Conservation (phyloP, 768 basidiomycete species). For the Vararia minispora region DNA sequence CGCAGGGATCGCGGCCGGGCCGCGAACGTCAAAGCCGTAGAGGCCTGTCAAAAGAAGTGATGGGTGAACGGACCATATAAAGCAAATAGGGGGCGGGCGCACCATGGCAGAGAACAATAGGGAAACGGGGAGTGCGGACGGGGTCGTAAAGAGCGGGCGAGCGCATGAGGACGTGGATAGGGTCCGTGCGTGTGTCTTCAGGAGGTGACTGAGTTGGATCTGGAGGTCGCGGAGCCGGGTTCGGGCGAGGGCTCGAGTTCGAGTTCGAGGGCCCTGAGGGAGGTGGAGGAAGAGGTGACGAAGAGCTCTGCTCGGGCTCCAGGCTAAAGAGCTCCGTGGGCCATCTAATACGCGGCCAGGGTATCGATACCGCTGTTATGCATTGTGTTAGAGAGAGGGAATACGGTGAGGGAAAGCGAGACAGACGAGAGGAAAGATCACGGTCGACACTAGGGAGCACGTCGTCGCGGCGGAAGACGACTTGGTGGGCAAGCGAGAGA, state of each 20-base stretch:
- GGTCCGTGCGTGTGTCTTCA: slow-evolving; percentile 27
- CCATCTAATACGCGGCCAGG: too few species aligned
- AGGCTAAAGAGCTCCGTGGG: slow-evolving; percentile 2
- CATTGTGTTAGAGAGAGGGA: too few species aligned
- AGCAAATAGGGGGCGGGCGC: slow-evolving; percentile 16
- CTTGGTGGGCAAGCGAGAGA: slow-evolving; percentile 60
- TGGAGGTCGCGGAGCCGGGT: too few species aligned
- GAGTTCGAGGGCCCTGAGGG: not conserved
- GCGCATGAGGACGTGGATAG: slow-evolving; percentile 58
- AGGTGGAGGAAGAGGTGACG: not conserved
- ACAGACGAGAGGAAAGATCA: not conserved
- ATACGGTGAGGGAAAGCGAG: not conserved
- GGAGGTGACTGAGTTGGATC: slow-evolving; percentile 13
- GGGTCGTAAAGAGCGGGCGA: slow-evolving; percentile 76
- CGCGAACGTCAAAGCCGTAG: slow-evolving; percentile 90
- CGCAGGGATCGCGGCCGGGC: slow-evolving; percentile 71
- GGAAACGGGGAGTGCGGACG: slow-evolving; percentile 69
- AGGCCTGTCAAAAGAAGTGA: slow-evolving; percentile 41
- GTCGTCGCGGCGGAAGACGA: slow-evolving; percentile 25
- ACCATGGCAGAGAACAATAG: slow-evolving; percentile 97
- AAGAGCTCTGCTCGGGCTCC: slow-evolving; percentile 1
- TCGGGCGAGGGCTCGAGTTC: not conserved
- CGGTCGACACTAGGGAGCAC: not conserved
- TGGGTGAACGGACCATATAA: not conserved
- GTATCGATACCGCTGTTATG: too few species aligned